Evolutionary conservation across 2,329 filamentous ascomycete genomes (phyloP).

Genomic region (Conoideocrella luteorostrata): DNA sequence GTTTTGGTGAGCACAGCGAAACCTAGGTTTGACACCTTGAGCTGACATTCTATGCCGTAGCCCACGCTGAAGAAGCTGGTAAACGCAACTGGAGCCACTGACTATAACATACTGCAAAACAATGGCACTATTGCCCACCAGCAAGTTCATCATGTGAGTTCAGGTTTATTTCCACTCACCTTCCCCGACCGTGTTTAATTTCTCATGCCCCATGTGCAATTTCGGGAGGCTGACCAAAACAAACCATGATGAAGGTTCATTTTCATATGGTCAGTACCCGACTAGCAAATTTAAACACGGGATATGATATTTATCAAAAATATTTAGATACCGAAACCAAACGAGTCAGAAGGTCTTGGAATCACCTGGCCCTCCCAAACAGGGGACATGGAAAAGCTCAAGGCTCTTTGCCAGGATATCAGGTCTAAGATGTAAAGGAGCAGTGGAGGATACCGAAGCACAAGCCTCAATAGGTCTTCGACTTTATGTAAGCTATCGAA

Average conservation of each 20-base stretch:
- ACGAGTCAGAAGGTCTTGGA: conserved; percentile 68
- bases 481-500: background rate
- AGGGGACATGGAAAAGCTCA: conserved; percentile 75
- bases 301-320: conserved; percentile 1
- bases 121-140: conserved; percentile 91
- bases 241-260: conserved; percentile 58
- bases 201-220: background rate
- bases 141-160: conserved; percentile 79
- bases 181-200: too few species aligned
- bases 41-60: conserved; percentile 14
- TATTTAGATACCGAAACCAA: conserved; percentile 87
- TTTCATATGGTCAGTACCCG: conserved; percentile 72
- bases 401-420: conserved; percentile 73
- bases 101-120: conserved; percentile 96
- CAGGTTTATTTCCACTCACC: too few species aligned
- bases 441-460: too few species aligned
- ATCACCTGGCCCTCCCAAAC: conserved; percentile 72
- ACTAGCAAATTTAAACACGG: background rate
- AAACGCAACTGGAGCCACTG: conserved; percentile 62
- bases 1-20: conserved; percentile 56
- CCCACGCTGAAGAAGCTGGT: conserved; percentile 73
- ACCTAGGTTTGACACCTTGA: background rate
- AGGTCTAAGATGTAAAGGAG: conserved; percentile 73
- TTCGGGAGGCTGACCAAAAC: background rate
- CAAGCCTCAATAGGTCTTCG: too few species aligned